Base-by-base conservation (phyloP, 164 flowering plant genomes). In the Berberis vulgaris region DNA sequence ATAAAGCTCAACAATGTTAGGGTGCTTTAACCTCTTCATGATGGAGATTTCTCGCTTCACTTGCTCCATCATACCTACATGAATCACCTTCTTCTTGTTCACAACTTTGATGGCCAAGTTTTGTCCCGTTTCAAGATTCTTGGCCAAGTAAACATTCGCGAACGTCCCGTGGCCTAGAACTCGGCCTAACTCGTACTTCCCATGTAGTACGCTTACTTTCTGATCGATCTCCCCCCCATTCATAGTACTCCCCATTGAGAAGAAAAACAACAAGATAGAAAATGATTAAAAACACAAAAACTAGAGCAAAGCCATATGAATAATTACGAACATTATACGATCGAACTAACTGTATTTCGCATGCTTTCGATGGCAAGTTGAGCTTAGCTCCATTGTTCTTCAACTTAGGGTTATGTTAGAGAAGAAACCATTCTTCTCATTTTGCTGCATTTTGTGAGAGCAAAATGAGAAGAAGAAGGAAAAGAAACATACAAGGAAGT, bases 341-440 rank as follows among this genome's bases (percentile, higher is more conserved):
- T 0, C 7, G 41, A 59, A 9, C 84, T 84, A 84, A 78, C 89
- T 85, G 86, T 84, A 86, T 57, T 82, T 86, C 12, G 83, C 84
- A 79, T 82, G 84, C 65, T 84, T 84, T 57, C 86, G 84, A 71
- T 84, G 89, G 72, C 85, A 82, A 54, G 26, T 26, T 26, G 26
- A 26, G 26, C 26, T 26, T 26, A 26, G 26, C 26, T 26, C 26
- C 26, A 26, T 26, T 26, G 26, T 26, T 26, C 26, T 26, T 26
- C 26, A 26, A 26, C 26, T 26, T 26, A 26, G 26, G 26, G 26
- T 26, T 26, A 26, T 26, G 26, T 26, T 26, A 26, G 26, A 26
- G 26, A 26, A 26, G 26, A 26, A 26, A 26, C 26, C 26, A 26
- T 26, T 26, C 26, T 26, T 26, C 26, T 26, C 26, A 26, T 26